Evolutionary conservation across 495 filamentous ascomycete genomes (phyloP).

Genomic region (Penicillium turbatum): DNA sequence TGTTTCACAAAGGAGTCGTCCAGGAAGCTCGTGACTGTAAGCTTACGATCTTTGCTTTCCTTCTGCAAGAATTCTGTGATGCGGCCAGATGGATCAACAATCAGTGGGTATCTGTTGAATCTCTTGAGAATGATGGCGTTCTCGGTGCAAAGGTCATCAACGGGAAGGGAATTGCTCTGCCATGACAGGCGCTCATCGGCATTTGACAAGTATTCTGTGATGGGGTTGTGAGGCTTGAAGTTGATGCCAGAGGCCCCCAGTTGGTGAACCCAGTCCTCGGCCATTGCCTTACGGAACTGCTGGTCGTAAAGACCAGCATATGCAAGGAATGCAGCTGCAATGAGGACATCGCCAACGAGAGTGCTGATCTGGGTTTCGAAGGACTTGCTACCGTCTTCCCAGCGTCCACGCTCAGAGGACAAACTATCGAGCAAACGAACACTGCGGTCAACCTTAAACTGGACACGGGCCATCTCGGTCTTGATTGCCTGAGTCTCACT

Average conservation of each 20-base stretch:
- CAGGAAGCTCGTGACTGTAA: slow-evolving; percentile 96
- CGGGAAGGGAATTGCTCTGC: slow-evolving; percentile 92
- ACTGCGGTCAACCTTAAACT: slow-evolving; percentile 97
- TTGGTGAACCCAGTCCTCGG: slow-evolving; percentile 94
- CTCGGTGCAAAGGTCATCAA: slow-evolving; percentile 98
- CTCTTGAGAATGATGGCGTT: slow-evolving; percentile 96
- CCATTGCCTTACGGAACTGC: slow-evolving; percentile 94
- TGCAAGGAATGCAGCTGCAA: slow-evolving; percentile 94
- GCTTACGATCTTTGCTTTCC: slow-evolving; percentile 84
- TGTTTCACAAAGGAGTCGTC: slow-evolving; percentile 98
- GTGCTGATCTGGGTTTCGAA: slow-evolving; percentile 98
- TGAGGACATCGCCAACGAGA: slow-evolving; percentile 88
- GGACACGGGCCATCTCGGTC: slow-evolving; percentile 88
- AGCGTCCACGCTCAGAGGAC: slow-evolving; percentile 85
- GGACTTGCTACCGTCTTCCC: slow-evolving; percentile 95
- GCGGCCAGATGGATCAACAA: slow-evolving; percentile 95
- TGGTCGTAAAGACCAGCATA: slow-evolving; percentile 98
- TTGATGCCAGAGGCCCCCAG: slow-evolving; percentile 82
- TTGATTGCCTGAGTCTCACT: slow-evolving; percentile 98
- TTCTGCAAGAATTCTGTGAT: slow-evolving; percentile 92
- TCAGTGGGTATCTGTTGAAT: slow-evolving; percentile 97
- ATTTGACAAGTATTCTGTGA: slow-evolving; percentile 95
- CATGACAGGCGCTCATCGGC: slow-evolving; percentile 91
- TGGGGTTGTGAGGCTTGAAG: slow-evolving; percentile 88
- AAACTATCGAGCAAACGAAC: slow-evolving; percentile 90